Evolutionary conservation across 805 yeast species (phyloP).

Genomic region (Cyberlindnera meyerae): DNA sequence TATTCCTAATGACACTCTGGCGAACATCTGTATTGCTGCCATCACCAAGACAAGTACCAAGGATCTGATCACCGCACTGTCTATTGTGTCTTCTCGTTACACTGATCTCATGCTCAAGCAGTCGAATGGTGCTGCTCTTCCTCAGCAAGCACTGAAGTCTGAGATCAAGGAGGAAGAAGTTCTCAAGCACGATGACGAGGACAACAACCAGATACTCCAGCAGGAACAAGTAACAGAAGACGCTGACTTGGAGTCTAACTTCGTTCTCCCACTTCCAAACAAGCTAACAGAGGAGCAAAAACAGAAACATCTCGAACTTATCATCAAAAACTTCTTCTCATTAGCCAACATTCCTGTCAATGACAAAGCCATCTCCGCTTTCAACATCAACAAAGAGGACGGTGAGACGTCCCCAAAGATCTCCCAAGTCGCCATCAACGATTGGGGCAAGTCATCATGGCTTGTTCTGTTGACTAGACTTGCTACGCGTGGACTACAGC

Average conservation of each 20-base stretch:
- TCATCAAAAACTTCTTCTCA: slow-evolving; percentile 55
- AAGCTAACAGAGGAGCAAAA: slow-evolving; percentile 49
- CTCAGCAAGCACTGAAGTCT: slow-evolving; percentile 20
- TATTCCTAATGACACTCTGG: slow-evolving; percentile 60
- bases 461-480: slow-evolving; percentile 65
- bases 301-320: slow-evolving; percentile 49
- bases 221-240: slow-evolving; percentile 27
- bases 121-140: slow-evolving; percentile 1
- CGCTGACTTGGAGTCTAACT: slow-evolving; percentile 38
- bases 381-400: slow-evolving; percentile 18
- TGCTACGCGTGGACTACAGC: slow-evolving; percentile 74
- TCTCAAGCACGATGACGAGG: slow-evolving; percentile 23
- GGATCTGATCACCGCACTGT: slow-evolving; percentile 58
- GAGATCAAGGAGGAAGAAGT: slow-evolving; percentile 27
- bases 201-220: slow-evolving; percentile 16
- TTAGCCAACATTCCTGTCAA: slow-evolving; percentile 33
- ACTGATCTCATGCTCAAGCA: slow-evolving; percentile 34
- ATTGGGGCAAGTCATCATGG: slow-evolving; percentile 74
- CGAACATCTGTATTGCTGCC: slow-evolving; percentile 62
- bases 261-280: slow-evolving; percentile 55
- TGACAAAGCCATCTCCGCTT: slow-evolving; percentile 17
- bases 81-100: slow-evolving; percentile 66
- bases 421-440: slow-evolving; percentile 33
- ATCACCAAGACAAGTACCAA: slow-evolving; percentile 48
- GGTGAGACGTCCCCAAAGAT: slow-evolving; percentile 22